Evolutionary conservation across 1,139 yeast species (phyloP), one percentile per base, ranked within the genome.

Genomic region (Nakaseomyces glabratus): DNA sequence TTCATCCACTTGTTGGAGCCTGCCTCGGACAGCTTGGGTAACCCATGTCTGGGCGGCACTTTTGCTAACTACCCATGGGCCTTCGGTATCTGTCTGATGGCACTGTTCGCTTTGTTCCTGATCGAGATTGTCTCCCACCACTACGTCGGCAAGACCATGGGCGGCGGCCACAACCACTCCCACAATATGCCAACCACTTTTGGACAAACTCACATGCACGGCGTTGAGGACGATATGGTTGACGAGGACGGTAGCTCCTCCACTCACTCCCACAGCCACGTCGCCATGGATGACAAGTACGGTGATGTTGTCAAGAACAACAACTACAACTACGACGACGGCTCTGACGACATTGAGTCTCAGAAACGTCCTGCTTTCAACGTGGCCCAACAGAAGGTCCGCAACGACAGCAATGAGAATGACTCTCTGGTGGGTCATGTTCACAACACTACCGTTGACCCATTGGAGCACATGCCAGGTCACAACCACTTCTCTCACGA

Each of bases 1-100:
- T 80, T 84, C 49, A 77, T 86, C 38, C 96, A 86, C 60, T 64
- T 86, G 42, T 64, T 86, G 47, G 76, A 78, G 47, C 95, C 95
- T 0, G 94, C 94, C 3, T 63, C 68, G 38, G 78, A 73, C 22
- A 61, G 66, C 4, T 61, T 76, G 39, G 58, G 70, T 0, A 49
- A 62, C 32, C 62, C 61, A n/a, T 76, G 82, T 58, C 66, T 78
- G 17, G 75, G 77, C 21, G 71, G 68, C 20, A 66, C 67, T 1
- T 73, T 76, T 63, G 61, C 57, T 4, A 66, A 60, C 13, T 74
- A 73, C 48, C 82, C 84, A 7, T 69, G 74, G 66, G 82, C 82
- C 1, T 76, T 68, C 47, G 78, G 67, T 36, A 72, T 80, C 35
- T 71, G 78, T 43, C 57, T 80, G 42, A 68, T 74, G 55, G 61